Percentiles rank a stretch among this genome's conserved stretches.
These are phyloP conservation scores for Populus hybrid DNA, from an alignment of 441 rosid species.

Conservation along the genomic window DNA sequence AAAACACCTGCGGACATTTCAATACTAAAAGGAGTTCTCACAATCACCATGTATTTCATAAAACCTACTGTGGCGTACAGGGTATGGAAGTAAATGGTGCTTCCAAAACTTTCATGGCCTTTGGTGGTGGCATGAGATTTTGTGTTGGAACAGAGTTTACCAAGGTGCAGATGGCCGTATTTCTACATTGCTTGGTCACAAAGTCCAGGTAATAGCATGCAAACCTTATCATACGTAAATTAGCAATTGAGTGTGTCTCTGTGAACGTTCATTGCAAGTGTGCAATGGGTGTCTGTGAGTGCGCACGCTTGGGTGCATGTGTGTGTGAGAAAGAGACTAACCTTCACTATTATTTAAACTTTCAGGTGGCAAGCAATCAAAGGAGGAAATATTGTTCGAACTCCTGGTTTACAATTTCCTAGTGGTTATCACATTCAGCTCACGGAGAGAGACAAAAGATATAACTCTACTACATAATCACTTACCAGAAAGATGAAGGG, in stretches of 20 bases:
- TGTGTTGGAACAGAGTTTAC: constrained; percentile 97
- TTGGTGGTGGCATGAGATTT: constrained; percentile 98
- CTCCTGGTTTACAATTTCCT: constrained; percentile 93
- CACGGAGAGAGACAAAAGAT: constrained; percentile 31
- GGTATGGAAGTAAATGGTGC: constrained; percentile 54
- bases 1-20: constrained; percentile 12
- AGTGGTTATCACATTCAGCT: constrained; percentile 71
- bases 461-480: constrained; percentile 14
- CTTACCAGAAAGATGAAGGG: constrained; percentile 3
- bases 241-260: background rate
- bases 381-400: constrained; percentile 80
- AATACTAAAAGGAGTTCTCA: background rate
- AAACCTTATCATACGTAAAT: too few relatives aligned
- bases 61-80: constrained; percentile 35
- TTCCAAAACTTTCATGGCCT: constrained; percentile 91
- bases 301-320: background rate
- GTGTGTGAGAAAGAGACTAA: constrained; percentile 12
- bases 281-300: background rate
- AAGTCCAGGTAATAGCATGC: constrained; percentile 65
- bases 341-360: constrained; percentile 12
- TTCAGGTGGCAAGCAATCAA: constrained; percentile 68
- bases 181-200: constrained; percentile 80
- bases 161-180: constrained; percentile 90
- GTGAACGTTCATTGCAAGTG: background rate
- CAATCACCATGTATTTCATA: background rate